Base-by-base conservation (phyloP, 2,329 filamentous ascomycete genomes). In the Cladosporium oxysporum region DNA sequence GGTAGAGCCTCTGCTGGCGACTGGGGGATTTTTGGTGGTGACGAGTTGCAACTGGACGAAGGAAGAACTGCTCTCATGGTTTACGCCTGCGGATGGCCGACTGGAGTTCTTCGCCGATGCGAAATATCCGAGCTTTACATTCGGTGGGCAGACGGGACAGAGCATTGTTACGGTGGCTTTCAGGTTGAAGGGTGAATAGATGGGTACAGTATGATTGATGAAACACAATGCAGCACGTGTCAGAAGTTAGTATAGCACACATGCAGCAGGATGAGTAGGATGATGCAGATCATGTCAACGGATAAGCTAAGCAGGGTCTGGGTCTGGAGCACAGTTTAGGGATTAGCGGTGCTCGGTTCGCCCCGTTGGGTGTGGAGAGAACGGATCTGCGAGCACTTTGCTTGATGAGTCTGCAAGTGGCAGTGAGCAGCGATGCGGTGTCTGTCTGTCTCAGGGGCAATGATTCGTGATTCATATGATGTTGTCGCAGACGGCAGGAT, bases 31-130 rank as follows among this genome's bases (percentile, higher is more conserved):
- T 28, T 86, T 98, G 72, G 79, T 97, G 67, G 87, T 99, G 63
- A 98, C 95, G 64, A 97, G 93, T 78, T 99, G 95, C 78, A 99
- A 99, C 80, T 99, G 95, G 95, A 98, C 94, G 1, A 93, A 95
- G 81, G 86, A 88, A 49, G 95, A 99, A 82, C 79, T 99, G 73
- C 82, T 85, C 67, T 80, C 79, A 18, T 98, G 94, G 93, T 95
- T 98, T 76, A 87, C 85, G 60, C 70, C 71, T 3, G 49, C 26
- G 11, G 81, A 78, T 2, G 78, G 76, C 58, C 72, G 75, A 5
- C 83, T 96, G 71, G 81, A 82, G 67, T 86, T 88, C 65, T 88
- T 86, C 63, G 88, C 86, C 1, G 84, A 86, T 71, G 88, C 97
- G 64, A 86, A 90, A 74, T 98, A 98, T 78, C 91, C 88, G 26